Conservation (phyloP, 345 rosid genomes). For the Gossypium raimondii region DNA sequence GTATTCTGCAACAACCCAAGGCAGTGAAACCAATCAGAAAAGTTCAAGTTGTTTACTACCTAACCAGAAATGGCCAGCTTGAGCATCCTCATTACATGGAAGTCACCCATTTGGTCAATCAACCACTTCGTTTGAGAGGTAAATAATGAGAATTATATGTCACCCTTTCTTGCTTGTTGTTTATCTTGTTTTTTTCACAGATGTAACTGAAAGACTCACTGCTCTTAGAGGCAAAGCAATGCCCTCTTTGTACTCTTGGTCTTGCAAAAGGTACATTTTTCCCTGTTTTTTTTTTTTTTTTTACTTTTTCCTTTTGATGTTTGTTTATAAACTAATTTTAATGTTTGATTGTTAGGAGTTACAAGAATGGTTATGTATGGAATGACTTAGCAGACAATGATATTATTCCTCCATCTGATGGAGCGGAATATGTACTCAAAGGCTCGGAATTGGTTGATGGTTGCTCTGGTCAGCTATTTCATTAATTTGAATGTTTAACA, state of each 20-base stretch:
- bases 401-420: slow-evolving; percentile 62
- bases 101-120: slow-evolving; percentile 54
- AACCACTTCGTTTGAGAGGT: slow-evolving; percentile 85
- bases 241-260: slow-evolving; percentile 84
- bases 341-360: slow-evolving; percentile 44
- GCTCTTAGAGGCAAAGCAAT: slow-evolving; percentile 77
- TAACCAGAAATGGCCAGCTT: slow-evolving; percentile 84
- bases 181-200: slow-evolving; percentile 21
- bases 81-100: slow-evolving; percentile 94
- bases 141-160: neutral
- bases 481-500: neutral
- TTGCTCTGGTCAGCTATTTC: slow-evolving; percentile 39
- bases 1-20: slow-evolving; percentile 23
- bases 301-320: neutral
- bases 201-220: slow-evolving; percentile 64
- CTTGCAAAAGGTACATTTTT: slow-evolving; percentile 66
- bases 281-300: neutral
- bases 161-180: neutral
- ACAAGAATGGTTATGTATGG: slow-evolving; percentile 96
- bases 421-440: slow-evolving; percentile 83
- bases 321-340: neutral
- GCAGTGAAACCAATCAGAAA: slow-evolving; percentile 31
- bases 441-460: slow-evolving; percentile 70
- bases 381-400: slow-evolving; percentile 81
- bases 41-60: slow-evolving; percentile 77